Conservation (phyloP, 2,329 filamentous ascomycete species). For the Leptosphaerulina australis region DNA sequence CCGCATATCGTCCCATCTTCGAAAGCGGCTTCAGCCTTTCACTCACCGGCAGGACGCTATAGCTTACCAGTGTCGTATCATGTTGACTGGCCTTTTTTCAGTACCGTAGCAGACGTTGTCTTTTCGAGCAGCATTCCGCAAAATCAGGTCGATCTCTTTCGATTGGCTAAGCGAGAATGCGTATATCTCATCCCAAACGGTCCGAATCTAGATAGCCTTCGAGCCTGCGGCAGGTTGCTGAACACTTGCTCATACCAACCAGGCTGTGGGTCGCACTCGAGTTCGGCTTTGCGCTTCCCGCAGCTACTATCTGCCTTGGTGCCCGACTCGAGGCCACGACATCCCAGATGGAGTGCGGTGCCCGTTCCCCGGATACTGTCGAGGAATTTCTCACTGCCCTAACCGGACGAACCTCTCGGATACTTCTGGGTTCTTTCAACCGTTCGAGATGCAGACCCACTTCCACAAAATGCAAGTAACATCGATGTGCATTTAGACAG, state of each 20-base stretch:
- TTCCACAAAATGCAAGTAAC: too few relatives aligned
- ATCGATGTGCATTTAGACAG: too few relatives aligned
- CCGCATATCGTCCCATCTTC: background rate
- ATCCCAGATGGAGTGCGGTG: slow-evolving; percentile 1
- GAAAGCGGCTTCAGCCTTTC: background rate
- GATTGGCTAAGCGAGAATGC: background rate
- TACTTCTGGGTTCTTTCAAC: background rate
- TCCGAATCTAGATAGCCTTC: slow-evolving; percentile 10
- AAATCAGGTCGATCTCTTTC: background rate
- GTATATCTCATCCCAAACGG: slow-evolving; percentile 11
- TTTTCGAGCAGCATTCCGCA: background rate
- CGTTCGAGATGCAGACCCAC: background rate
- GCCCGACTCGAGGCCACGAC: slow-evolving; percentile 1
- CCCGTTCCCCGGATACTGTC: background rate
- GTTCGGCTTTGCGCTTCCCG: slow-evolving; percentile 1
- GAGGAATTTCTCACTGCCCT: background rate
- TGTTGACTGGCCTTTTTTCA: background rate
- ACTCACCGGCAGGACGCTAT: background rate
- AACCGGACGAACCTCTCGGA: background rate
- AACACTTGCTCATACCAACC: background rate
- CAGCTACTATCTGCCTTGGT: background rate
- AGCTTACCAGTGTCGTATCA: background rate
- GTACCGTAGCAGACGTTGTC: too few relatives aligned
- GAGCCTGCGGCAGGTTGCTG: background rate
- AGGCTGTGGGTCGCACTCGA: background rate